Percentiles rank a stretch among this genome's conserved stretches.
Evolutionary conservation across 306 rosid genomes (phyloP).

Genomic region (Chamaecrista fasciculata): DNA sequence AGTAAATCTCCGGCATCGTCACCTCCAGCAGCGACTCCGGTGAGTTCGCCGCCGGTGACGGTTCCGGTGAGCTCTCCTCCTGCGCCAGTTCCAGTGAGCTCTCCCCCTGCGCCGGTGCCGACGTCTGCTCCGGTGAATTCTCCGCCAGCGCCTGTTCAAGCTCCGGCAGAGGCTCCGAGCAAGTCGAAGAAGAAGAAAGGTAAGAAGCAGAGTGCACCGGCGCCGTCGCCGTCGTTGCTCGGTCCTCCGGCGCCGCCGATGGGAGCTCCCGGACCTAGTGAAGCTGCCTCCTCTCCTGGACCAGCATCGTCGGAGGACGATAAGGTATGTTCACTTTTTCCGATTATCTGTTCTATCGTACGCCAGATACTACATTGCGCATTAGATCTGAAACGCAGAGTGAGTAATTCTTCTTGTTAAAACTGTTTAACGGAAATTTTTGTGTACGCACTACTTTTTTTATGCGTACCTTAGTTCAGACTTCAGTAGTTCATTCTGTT

Average conservation of each 20-base stretch:
- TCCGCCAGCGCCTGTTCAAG: conserved; percentile 44
- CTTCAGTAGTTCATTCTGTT: too few species aligned
- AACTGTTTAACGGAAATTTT: too few species aligned
- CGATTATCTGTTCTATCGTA: not conserved
- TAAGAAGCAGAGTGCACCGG: conserved; percentile 58
- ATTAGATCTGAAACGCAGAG: conserved; percentile 44
- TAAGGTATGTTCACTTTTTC: conserved; percentile 41
- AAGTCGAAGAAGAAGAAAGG: conserved; percentile 56
- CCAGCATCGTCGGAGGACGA: conserved; percentile 47
- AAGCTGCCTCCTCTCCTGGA: conserved; percentile 53
- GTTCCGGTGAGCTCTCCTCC: conserved; percentile 42
- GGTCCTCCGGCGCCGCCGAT: conserved; percentile 70
- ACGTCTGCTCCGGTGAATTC: conserved; percentile 36
- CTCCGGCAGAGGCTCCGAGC: conserved; percentile 54
- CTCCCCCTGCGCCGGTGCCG: conserved; percentile 50
- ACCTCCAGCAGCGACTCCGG: conserved; percentile 52
- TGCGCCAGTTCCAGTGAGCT: not conserved
- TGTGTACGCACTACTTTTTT: too few species aligned
- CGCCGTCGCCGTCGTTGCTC: conserved; percentile 44
- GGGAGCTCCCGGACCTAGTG: conserved; percentile 63
- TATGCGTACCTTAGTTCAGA: too few species aligned
- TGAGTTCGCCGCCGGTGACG: conserved; percentile 50
- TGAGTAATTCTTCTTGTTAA: not conserved
- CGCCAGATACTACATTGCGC: conserved; percentile 20
- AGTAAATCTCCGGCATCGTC: conserved; percentile 37